These are phyloP conservation scores for Periglandula ipomoeae DNA, from an alignment of 2,329 filamentous ascomycete species.

Conservation along the genomic window DNA sequence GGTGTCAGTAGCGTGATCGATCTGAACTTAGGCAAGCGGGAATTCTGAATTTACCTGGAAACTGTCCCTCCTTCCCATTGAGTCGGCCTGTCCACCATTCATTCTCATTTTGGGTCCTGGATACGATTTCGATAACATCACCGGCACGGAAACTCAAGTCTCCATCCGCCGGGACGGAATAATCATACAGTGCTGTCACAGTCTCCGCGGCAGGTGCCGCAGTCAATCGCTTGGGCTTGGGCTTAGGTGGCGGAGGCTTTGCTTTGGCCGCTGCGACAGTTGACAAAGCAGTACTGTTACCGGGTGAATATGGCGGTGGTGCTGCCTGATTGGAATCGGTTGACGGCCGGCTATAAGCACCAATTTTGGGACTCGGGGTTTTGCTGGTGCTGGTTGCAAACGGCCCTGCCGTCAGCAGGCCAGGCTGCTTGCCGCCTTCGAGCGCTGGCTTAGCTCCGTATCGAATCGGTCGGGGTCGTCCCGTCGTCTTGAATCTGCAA, in stretches of 20 bases:
- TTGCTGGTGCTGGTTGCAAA: conserved; percentile 9
- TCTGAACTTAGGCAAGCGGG: not conserved
- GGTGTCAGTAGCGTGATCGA: not conserved
- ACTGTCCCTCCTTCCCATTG: conserved; percentile 76
- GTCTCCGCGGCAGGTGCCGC: conserved; percentile 60
- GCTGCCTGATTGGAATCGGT: conserved; percentile 41
- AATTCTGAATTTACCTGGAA: conserved; percentile 63
- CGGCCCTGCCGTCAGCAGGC: conserved; percentile 41
- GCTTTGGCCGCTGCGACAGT: conserved; percentile 45
- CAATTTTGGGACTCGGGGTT: conserved; percentile 20
- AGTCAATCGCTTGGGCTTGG: conserved; percentile 69
- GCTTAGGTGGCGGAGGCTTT: conserved; percentile 65
- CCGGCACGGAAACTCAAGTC: conserved; percentile 86
- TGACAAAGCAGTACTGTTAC: conserved; percentile 31
- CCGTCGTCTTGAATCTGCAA: conserved; percentile 84
- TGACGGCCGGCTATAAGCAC: conserved; percentile 26
- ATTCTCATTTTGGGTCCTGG: conserved; percentile 78
- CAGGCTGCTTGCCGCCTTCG: conserved; percentile 38
- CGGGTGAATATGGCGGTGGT: conserved; percentile 62
- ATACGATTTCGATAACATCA: conserved; percentile 82
- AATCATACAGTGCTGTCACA: conserved; percentile 89
- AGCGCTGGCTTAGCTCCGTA: conserved; percentile 48
- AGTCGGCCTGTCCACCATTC: conserved; percentile 94
- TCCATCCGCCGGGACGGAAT: conserved; percentile 88
- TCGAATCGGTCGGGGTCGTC: conserved; percentile 52